Percentiles rank a stretch among this genome's conserved stretches.
Conservation (phyloP, 345 rosid species). For the Cardamine chenopodiifolia region DNA sequence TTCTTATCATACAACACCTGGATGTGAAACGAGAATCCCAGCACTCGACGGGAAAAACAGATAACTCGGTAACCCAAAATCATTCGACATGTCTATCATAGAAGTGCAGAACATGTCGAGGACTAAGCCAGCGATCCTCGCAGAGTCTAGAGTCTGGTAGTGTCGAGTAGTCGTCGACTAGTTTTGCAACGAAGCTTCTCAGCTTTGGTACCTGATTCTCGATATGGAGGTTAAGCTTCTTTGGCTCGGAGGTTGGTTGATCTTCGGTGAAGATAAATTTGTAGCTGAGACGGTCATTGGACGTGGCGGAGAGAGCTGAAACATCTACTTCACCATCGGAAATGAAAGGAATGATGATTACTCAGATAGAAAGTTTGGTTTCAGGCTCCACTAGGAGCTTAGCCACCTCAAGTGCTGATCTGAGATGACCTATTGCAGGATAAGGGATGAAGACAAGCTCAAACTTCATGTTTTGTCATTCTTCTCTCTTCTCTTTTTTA, state of each 20-base stretch:
- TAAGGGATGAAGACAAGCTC: slow-evolving; percentile 53
- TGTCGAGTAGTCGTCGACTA: neutral
- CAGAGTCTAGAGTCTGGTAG: neutral
- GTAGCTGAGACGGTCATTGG: slow-evolving; percentile 6
- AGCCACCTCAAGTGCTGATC: slow-evolving; percentile 40
- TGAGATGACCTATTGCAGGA: slow-evolving; percentile 47
- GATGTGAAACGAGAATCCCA: slow-evolving; percentile 30
- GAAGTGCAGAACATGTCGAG: no score
- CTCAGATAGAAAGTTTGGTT: slow-evolving; percentile 38
- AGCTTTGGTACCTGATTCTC: slow-evolving; percentile 36
- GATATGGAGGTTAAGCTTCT: neutral
- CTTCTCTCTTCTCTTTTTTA: neutral
- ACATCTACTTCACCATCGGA: neutral
- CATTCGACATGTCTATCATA: slow-evolving; percentile 48
- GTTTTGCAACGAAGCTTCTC: slow-evolving; percentile 33
- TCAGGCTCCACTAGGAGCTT: slow-evolving; percentile 42
- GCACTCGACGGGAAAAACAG: slow-evolving; percentile 51
- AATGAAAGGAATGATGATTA: slow-evolving; percentile 37
- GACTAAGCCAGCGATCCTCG: no score
- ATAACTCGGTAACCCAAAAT: slow-evolving; percentile 50
- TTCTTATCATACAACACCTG: slow-evolving; percentile 20
- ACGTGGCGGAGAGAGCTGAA: slow-evolving; percentile 23
- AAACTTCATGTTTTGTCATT: slow-evolving; percentile 23
- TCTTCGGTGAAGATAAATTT: slow-evolving; percentile 26
- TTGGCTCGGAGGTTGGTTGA: neutral